Conservation (phyloP, 2,329 filamentous ascomycete genomes). For the Claviceps sp. region DNA sequence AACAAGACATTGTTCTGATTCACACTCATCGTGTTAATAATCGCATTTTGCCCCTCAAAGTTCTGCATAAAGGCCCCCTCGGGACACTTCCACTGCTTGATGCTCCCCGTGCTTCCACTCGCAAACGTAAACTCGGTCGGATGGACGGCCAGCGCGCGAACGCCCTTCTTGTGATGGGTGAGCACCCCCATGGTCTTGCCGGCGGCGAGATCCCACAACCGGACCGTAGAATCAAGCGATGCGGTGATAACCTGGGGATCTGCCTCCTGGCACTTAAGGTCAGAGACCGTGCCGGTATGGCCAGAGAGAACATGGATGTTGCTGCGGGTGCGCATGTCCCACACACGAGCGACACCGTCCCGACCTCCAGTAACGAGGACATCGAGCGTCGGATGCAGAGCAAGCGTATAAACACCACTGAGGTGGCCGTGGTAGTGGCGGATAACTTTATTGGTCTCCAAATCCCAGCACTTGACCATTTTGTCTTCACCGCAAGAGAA, state of each 20-base stretch:
- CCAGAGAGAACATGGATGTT: constrained; percentile 90
- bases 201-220: constrained; percentile 90
- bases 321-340: constrained; percentile 95
- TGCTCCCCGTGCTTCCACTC: constrained; percentile 77
- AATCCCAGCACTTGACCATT: constrained; percentile 99
- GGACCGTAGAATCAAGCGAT: constrained; percentile 84
- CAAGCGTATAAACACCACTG: constrained; percentile 85
- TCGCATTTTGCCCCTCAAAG: constrained; percentile 89
- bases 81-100: constrained; percentile 99
- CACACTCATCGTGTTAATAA: constrained; percentile 86
- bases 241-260: constrained; percentile 90
- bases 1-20: constrained; percentile 95
- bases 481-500: constrained; percentile 98
- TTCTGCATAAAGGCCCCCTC: constrained; percentile 99
- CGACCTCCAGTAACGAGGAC: constrained; percentile 89
- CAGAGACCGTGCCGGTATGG: constrained; percentile 81
- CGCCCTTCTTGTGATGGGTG: constrained; percentile 97
- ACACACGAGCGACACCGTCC: constrained; percentile 87
- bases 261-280: constrained; percentile 85
- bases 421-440: constrained; percentile 95
- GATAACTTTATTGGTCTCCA: constrained; percentile 99
- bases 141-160: constrained; percentile 71
- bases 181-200: constrained; percentile 93
- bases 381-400: constrained; percentile 88
- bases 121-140: constrained; percentile 95